Evolutionary conservation across 768 basidiomycete genomes (phyloP), one percentile per base, ranked within the genome.

Genomic region (Saitozyma podzolica): DNA sequence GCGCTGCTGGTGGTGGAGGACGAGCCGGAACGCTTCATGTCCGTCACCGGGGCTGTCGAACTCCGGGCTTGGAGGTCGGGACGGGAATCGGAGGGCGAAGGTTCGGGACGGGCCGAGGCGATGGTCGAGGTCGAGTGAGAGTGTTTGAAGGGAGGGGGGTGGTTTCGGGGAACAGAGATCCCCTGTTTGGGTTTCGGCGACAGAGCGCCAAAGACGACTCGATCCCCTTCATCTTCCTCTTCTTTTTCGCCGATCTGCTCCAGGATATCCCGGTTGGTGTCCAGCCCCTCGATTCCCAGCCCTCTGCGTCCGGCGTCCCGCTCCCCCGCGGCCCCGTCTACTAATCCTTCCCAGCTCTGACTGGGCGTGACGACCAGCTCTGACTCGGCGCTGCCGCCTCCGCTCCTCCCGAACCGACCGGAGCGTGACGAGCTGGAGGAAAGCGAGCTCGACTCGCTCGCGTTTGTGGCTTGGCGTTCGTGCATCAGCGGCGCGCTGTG

Each of bases 351-450:
- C 50, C 61, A 68, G 55, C 68, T 70, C 42, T 68, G 66, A 53
- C 54, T 58, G 14, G 75, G 75, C 17, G 75, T 76, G 9, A 76
- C 69, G n/a, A 76, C 65, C 58, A 72, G 66, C 52, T 76, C 74
- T n/a, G 50, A 58, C 49, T 73, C 72, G 7, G 59, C 60, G 11
- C 73, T 67, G 47, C 62, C 61, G 14, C 49, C 50, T 9, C 52
- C 39, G 48, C 45, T 11, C 3, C 11, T 47, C n/a, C 13, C 13
- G 29, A 47, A 40, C n/a, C 63, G 47, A 7, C 67, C 67, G 1
- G 67, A 71, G 55, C 67, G 29, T 9, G 63, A 61, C 0, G 65
- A 65, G 48, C 57, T 56, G 41, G 63, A 63, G 20, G 72, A 73
- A 63, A 29, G 29, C 29, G 29, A 29, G 29, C 29, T 29, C 8